Evolutionary conservation across 2,329 filamentous ascomycete species (phyloP).

Genomic region (Diplodia scrobiculata): DNA sequence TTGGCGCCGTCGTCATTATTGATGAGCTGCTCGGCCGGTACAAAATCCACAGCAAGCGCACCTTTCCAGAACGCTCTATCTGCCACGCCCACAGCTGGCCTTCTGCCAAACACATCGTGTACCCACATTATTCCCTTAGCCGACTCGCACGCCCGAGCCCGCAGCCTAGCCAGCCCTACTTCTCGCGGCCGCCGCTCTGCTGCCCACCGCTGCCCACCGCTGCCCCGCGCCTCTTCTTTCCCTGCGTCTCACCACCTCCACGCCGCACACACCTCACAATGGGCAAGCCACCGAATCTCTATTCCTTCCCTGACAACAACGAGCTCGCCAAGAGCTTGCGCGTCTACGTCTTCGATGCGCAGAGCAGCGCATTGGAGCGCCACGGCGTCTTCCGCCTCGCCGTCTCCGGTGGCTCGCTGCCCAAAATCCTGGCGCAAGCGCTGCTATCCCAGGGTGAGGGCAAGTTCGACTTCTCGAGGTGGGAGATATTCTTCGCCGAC

Average conservation of each 20-base stretch:
- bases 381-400: conserved; percentile 87
- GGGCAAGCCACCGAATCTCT: conserved; percentile 63
- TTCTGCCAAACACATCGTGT: conserved; percentile 26
- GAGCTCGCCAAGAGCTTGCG: conserved; percentile 76
- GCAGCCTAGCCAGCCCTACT: conserved; percentile 16
- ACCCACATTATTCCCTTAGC: conserved; percentile 27
- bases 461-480: conserved; percentile 73
- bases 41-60: conserved; percentile 11
- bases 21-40: conserved; percentile 12
- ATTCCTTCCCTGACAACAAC: conserved; percentile 71
- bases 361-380: conserved; percentile 75
- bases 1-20: conserved; percentile 6
- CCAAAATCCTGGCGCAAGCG: conserved; percentile 81
- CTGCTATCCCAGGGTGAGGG: conserved; percentile 64
- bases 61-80: conserved; percentile 24
- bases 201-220: conserved; percentile 11
- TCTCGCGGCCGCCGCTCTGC: conserved; percentile 6
- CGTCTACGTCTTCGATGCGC: conserved; percentile 77
- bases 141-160: conserved; percentile 20
- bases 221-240: conserved; percentile 17
- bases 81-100: conserved; percentile 8
- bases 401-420: conserved; percentile 91
- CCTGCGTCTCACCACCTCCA: conserved; percentile 18
- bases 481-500: conserved; percentile 98
- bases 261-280: conserved; percentile 34